These are phyloP conservation scores for Solanum chacoense DNA, from an alignment of 305 asterid genomes.

Conservation along the genomic window DNA sequence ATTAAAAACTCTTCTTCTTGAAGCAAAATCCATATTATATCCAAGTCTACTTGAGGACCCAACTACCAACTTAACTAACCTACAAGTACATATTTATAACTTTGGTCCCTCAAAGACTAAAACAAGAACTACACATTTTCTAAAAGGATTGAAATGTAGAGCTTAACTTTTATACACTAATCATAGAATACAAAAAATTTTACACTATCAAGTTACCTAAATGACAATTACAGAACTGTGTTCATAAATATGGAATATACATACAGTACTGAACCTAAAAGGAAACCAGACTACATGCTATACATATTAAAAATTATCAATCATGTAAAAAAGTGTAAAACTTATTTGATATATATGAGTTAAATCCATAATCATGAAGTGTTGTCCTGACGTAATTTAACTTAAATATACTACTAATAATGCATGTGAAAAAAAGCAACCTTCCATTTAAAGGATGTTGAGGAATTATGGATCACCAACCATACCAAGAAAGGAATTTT, in stretches of 20 bases:
- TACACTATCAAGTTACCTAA: neutral
- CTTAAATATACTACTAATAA: neutral
- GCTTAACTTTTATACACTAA: neutral
- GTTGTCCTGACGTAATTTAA: neutral
- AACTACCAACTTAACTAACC: neutral
- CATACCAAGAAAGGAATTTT: neutral
- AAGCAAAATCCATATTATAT: neutral
- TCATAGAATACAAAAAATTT: neutral
- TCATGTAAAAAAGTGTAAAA: neutral
- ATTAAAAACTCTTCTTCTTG: neutral
- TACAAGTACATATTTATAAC: neutral
- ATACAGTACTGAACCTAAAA: neutral
- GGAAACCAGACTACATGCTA: neutral
- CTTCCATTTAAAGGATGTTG: neutral
- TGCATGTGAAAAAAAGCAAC: neutral
- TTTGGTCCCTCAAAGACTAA: neutral
- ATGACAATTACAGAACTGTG: neutral
- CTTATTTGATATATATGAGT: neutral
- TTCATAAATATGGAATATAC: neutral
- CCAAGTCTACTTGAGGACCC: neutral
- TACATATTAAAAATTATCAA: neutral
- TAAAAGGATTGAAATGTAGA: neutral
- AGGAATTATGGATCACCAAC: neutral
- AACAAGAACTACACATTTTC: neutral
- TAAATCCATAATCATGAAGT: neutral